phyloP scores from a whole-genome alignment of 495 filamentous ascomycete species.

The Trichoderma erinaceum region DNA sequence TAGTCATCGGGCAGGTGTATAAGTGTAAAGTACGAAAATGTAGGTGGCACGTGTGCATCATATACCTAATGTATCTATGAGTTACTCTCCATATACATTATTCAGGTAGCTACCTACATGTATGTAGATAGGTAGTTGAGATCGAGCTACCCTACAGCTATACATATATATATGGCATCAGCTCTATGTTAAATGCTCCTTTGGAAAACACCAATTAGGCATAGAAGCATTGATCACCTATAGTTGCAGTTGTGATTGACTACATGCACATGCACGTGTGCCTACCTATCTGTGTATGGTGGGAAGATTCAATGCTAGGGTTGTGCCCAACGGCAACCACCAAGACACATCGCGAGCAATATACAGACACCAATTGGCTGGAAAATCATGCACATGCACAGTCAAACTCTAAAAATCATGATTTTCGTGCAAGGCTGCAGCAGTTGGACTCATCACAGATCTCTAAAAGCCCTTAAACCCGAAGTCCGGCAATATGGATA shows the following conservation, averaged over 20 bases:
- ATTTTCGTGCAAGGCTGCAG: not conserved
- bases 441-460: not conserved
- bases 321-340: not conserved
- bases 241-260: too few relatives aligned
- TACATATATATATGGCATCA: too few relatives aligned
- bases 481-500: not conserved
- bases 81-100: too few relatives aligned
- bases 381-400: not conserved
- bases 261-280: too few relatives aligned
- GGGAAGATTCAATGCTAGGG: too few relatives aligned
- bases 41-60: not conserved
- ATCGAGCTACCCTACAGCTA: too few relatives aligned
- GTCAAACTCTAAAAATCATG: not conserved
- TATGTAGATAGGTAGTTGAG: too few relatives aligned
- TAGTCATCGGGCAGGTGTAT: not conserved
- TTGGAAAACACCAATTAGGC: too few relatives aligned
- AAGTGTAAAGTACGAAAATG: not conserved
- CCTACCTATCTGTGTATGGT: not conserved
- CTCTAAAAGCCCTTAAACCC: not conserved
- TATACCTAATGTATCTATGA: too few relatives aligned
- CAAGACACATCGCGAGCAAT: not conserved
- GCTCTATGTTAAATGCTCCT: too few relatives aligned
- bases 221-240: not conserved
- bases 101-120: too few relatives aligned
- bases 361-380: not conserved